Conservation (phyloP, 306 rosid species). For the Prunus mume region DNA sequence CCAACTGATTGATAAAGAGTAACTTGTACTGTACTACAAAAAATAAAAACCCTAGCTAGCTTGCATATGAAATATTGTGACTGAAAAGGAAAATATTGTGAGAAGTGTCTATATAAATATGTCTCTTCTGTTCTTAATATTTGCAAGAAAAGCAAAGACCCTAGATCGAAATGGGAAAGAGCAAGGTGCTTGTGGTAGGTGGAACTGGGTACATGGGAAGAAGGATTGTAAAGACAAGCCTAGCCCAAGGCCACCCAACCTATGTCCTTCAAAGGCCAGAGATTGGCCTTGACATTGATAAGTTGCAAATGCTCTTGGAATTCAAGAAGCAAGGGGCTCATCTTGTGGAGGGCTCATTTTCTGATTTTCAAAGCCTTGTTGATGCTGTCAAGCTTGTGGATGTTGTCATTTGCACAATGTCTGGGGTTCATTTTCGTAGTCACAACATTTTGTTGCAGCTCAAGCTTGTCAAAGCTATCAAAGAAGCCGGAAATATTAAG, state of each 20-base stretch:
- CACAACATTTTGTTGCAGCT: slow-evolving; percentile 4
- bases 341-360: slow-evolving; percentile 6
- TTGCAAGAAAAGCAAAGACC: too few relatives aligned
- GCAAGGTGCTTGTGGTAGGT: slow-evolving; percentile 27
- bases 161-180: background rate
- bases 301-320: background rate
- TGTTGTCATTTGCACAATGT: slow-evolving; percentile 20
- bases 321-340: background rate
- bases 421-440: background rate
- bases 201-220: slow-evolving; percentile 25
- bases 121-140: too few relatives aligned
- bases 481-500: slow-evolving; percentile 34
- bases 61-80: too few relatives aligned
- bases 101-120: too few relatives aligned
- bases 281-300: background rate
- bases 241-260: slow-evolving; percentile 18
- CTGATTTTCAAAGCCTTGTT: slow-evolving; percentile 13
- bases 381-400: slow-evolving; percentile 18
- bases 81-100: too few relatives aligned
- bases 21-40: too few relatives aligned
- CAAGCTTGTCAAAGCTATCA: slow-evolving; percentile 20
- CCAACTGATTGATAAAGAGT: too few relatives aligned
- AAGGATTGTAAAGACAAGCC: slow-evolving; percentile 18
- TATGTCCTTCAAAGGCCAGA: slow-evolving; percentile 25
- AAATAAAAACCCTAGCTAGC: too few relatives aligned